Evolutionary conservation across 2,329 filamentous ascomycete species (phyloP), one percentile per base, ranked within the genome.

Genomic region (Monosporascus sp.): DNA sequence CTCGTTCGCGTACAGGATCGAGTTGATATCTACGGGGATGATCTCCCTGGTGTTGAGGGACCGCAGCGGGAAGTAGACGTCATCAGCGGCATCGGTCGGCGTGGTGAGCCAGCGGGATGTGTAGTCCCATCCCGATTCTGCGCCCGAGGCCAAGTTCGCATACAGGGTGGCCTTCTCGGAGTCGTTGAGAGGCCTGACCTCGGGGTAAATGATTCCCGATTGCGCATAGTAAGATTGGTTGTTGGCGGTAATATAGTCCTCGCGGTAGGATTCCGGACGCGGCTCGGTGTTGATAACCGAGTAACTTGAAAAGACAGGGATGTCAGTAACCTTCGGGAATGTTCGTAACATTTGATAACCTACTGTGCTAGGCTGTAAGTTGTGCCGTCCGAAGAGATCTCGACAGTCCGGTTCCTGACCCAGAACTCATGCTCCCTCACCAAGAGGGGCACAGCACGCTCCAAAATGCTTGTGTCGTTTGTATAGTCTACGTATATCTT

Each of bases 111-210:
- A 87, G 49, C 85, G 78, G 0, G 77, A 70, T 8, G 70, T 73
- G 60, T 86, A 88, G 64, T 88, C 85, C 78, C 81, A 83, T 27
- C 85, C 85, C 5, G 78, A 82, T 66, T 88, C 85, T 20, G 85
- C 85, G 14, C 84, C 84, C 16, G 78, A 79, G 19, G 85, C 85
- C 3, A 88, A 73, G 61, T 87, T 82, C 27, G 77, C 72, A 61
- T 87, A 88, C 5, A 87, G 68, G 0, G 64, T 63, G 1, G 72
- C 77, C 56, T 77, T 77, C 58, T 85, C 68, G 0, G 74, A 71
- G 4, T 80, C 76, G 57, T 78, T 81, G 17, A 87, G 75, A 2
- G 74, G 59, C 11, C 68, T 64, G 0, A 65, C 73, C 49, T 78
- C 75, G 0, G 81, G 79, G 62, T 85, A 86, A 57, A 84, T 77